Conservation (phyloP, 257 asterid genomes). For the Solanum medicagineum region DNA sequence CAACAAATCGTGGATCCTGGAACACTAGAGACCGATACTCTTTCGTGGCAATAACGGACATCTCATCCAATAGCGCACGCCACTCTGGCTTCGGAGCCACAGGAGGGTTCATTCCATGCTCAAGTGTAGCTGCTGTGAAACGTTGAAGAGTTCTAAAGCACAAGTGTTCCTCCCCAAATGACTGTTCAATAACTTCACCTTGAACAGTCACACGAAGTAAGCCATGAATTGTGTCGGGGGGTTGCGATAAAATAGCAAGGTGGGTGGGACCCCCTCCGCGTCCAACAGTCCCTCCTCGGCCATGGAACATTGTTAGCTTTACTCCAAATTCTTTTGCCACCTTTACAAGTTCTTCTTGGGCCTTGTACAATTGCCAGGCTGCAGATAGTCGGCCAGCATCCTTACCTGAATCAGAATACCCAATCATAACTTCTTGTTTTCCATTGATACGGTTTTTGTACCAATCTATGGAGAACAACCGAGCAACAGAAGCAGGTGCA, state of each 20-base stretch:
- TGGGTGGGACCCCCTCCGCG: conserved; percentile 98
- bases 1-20: conserved; percentile 89
- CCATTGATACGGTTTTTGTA: conserved; percentile 65
- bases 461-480: conserved; percentile 88
- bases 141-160: conserved; percentile 93
- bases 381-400: conserved; percentile 97
- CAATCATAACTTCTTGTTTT: conserved; percentile 94
- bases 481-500: conserved; percentile 84
- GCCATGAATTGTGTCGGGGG: conserved; percentile 84
- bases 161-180: conserved; percentile 88
- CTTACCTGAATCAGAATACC: conserved; percentile 94
- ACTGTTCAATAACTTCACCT: conserved; percentile 90
- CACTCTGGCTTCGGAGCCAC: conserved; percentile 82
- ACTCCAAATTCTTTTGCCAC: conserved; percentile 80
- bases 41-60: conserved; percentile 75
- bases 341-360: conserved; percentile 84
- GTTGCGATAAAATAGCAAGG: conserved; percentile 92
- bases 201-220: conserved; percentile 94
- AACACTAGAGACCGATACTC: conserved; percentile 80
- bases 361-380: conserved; percentile 89
- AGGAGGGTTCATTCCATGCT: conserved; percentile 94
- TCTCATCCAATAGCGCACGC: conserved; percentile 89
- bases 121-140: conserved; percentile 96
- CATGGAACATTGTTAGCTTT: conserved; percentile 87
- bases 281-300: conserved; percentile 91